These are phyloP conservation scores for Agrostemma githago DNA, from an alignment of 148 eudicot genomes.

Conservation along the genomic window DNA sequence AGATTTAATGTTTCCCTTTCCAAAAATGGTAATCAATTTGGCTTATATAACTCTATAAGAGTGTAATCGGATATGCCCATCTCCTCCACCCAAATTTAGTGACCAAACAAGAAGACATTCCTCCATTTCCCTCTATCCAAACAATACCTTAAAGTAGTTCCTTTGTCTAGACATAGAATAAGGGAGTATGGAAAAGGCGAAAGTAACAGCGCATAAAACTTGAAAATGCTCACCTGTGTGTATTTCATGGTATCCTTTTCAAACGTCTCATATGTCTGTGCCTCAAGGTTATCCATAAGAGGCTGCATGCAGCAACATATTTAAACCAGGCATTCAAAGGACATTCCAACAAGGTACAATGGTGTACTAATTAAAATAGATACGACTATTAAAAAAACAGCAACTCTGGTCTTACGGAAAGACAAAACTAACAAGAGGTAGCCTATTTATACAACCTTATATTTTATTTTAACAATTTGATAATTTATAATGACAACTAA, in stretches of 20 bases:
- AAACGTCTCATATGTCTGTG: slow-evolving; percentile 95
- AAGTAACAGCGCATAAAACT: not conserved
- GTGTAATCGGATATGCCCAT: not conserved
- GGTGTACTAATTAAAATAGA: not conserved
- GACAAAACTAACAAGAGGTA: not conserved
- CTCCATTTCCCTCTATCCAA: not conserved
- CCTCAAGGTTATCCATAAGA: slow-evolving; percentile 98
- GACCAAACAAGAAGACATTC: not conserved
- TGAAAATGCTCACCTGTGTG: slow-evolving; percentile 50
- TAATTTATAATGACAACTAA: no score
- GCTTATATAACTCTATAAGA: not conserved
- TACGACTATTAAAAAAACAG: not conserved
- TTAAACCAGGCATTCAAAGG: slow-evolving; percentile 11
- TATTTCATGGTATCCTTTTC: slow-evolving; percentile 86
- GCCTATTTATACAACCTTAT: no score
- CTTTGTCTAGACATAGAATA: not conserved
- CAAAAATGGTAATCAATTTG: not conserved
- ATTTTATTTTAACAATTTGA: no score
- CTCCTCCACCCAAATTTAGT: not conserved
- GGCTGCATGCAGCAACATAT: slow-evolving; percentile 55
- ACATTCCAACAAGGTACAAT: not conserved
- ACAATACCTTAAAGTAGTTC: not conserved
- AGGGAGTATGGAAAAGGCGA: not conserved
- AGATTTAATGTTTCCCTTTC: not conserved
- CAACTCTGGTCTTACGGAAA: no score